Base-by-base conservation (phyloP, 305 asterid genomes). In the Petunia hybrid region DNA sequence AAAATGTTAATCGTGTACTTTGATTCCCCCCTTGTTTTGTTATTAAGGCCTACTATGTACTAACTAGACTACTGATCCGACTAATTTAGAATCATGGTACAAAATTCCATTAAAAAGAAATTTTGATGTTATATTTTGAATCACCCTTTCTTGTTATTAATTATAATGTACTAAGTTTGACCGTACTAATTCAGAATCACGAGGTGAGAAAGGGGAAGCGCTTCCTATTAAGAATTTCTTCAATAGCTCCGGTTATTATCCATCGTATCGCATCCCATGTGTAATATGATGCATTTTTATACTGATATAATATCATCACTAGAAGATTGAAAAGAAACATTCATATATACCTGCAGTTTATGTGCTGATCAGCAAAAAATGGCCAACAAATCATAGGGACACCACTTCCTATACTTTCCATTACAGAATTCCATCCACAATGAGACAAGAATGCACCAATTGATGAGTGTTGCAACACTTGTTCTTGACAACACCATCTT, bases 341-440 rank as follows among this genome's bases (percentile, higher is more conserved):
- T 42, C 86, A 45, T 13, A 64, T 77, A 43, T 68, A 83, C 88
- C 88, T 80, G 69, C 81, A 83, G 46, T 83, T 83, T 2, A 85
- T 85, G 41, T 83, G 85, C 46, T 85, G 88, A 16, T 85, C 88
- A 2, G 86, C 80, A 7, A 80, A 82, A 66, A 80, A 83, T 0
- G 86, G 86, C 86, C 88, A 83, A 48, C 85, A 83, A 3, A 85
- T 22, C 80, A 85, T 77, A 0, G 86, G 88, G 2, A 85, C 83
- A 2, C 83, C 86, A 3, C 70, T 79, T 63, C 70, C 69, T n/a
- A 85, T 63, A 71, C 81, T 77, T 40, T 85, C 86, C 9, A 69
- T 3, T 0, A 67, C 46, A 0, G 85, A 83, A 42, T 83, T 85
- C 84, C 88, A 83, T 16, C 88, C 88, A 14, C 82, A 69, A 1